Evolutionary conservation across 179 eudicot genomes (phyloP), one percentile per base, ranked within the genome.

Genomic region (Camellia oleifera): DNA sequence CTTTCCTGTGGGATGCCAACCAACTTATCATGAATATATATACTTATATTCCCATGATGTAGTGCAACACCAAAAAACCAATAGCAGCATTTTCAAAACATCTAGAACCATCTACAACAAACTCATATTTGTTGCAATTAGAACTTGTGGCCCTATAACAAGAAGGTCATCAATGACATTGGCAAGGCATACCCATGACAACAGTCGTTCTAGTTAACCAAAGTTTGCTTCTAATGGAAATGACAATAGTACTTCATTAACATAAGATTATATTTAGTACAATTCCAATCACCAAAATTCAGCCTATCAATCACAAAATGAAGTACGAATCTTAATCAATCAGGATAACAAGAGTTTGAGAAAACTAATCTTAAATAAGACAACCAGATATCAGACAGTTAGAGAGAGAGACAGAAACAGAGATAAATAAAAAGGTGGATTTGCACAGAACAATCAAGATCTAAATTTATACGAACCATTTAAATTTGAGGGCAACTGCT

Each of bases 401-500:
- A 56, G 53, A 57, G 46, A 32, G 7, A 48, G 14, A 15, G 23
- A 56, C 9, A 26, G 63, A n/a, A 5, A 9, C 11, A 14, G 32
- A 32, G 13, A 73, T 32, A 32, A 32, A 54, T n/a, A 48, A 18
- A 48, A 62, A 11, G 18, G 32, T 58, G 20, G 12, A 57, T 48
- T 48, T 48, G 8, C 52, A 48, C 7, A 48, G 52, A 48, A 48
- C 52, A 4, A 48, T 48, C 52, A 7, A 48, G 52, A 48, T 48
- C 52, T 48, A 4, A 2, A 48, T 6, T 9, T 57, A 50, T 58
- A 81, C 86, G 78, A 61, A 89, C 92, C 87, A 62, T 89, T 89
- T 71, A 87, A 83, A 78, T 81, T 75, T 74, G 88, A 84, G 56
- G 92, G 92, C 53, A 6, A 40, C 60, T n/a, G 50, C 44, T 83